phyloP scores from a whole-genome alignment of 2,329 filamentous ascomycete genomes.

The Neofusicoccum cordaticola region DNA sequence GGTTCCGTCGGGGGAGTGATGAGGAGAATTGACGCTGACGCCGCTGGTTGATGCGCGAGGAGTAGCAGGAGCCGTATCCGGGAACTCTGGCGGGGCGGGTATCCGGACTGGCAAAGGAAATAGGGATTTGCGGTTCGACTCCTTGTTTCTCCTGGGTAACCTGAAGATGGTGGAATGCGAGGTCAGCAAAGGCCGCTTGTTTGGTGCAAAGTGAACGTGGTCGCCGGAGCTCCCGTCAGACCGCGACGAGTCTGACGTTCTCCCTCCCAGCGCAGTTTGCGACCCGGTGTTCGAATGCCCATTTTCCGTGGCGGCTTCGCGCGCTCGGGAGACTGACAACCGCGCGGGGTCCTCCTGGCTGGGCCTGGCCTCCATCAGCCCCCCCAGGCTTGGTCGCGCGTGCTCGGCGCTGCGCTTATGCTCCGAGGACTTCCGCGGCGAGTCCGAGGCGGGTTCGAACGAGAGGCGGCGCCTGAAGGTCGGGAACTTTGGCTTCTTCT shows the following conservation, averaged over 20 bases:
- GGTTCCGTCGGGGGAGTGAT: constrained; percentile 31
- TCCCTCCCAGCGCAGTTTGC: constrained; percentile 6
- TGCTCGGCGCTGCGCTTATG: constrained; percentile 25
- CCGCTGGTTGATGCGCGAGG: constrained; percentile 42
- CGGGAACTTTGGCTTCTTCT: constrained; percentile 33
- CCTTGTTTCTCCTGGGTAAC: constrained; percentile 69
- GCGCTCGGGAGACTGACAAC: constrained; percentile 58
- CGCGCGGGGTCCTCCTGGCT: constrained; percentile 45
- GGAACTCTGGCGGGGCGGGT: constrained; percentile 45
- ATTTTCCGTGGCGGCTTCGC: constrained; percentile 54
- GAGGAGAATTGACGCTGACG: constrained; percentile 32
- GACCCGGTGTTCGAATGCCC: constrained; percentile 48
- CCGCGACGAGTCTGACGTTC: constrained; percentile 78
- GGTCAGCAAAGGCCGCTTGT: constrained; percentile 46
- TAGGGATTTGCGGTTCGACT: constrained; percentile 66
- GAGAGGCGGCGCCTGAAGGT: constrained; percentile 34
- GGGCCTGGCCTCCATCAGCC: background rate
- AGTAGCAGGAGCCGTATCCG: constrained; percentile 45
- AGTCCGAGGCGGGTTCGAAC: constrained; percentile 30
- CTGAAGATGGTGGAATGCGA: constrained; percentile 73
- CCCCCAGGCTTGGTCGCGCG: constrained; percentile 6
- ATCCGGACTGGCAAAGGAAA: constrained; percentile 86
- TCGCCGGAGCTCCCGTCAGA: constrained; percentile 76
- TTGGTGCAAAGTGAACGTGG: constrained; percentile 36
- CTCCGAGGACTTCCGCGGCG: constrained; percentile 34